Evolutionary conservation across 345 rosid species (phyloP).

Genomic region (Noccaea bulbosa): DNA sequence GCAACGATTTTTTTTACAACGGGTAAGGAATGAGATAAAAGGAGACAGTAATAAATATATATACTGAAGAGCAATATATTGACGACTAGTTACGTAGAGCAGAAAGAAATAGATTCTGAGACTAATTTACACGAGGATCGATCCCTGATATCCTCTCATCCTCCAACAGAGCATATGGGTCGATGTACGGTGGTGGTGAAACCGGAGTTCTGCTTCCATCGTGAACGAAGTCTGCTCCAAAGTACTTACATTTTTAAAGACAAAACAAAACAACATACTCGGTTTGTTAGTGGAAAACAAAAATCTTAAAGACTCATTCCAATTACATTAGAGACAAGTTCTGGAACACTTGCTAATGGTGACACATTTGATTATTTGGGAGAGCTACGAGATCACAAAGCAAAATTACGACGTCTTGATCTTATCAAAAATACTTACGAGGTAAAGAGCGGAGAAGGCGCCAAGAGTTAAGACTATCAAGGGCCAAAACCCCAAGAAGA

Average conservation of each 20-base stretch:
- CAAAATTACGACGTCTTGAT: not conserved
- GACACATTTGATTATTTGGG: not conserved
- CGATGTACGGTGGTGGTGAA: conserved; percentile 62
- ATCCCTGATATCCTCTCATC: conserved; percentile 80
- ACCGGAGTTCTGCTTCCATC: conserved; percentile 52
- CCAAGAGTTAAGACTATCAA: conserved; percentile 71
- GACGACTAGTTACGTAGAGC: not conserved
- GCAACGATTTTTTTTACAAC: conserved; percentile 14
- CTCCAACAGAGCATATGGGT: conserved; percentile 75
- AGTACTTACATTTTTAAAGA: conserved; percentile 53
- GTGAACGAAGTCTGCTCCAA: conserved; percentile 75
- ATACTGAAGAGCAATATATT: not conserved
- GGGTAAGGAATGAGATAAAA: not conserved
- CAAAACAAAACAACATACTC: conserved; percentile 8
- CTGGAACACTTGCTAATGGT: too few species aligned
- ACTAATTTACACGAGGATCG: conserved; percentile 60
- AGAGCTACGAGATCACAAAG: too few species aligned
- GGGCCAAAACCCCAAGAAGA: conserved; percentile 89
- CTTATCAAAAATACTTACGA: conserved; percentile 53
- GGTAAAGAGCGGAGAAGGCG: conserved; percentile 72
- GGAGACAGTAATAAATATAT: not conserved
- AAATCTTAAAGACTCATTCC: conserved; percentile 1
- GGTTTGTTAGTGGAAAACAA: not conserved
- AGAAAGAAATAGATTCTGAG: not conserved
- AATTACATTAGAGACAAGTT: too few species aligned